These are phyloP conservation scores for Beauveria rudraprayagi DNA, from an alignment of 2,329 filamentous ascomycete species.

Conservation along the genomic window DNA sequence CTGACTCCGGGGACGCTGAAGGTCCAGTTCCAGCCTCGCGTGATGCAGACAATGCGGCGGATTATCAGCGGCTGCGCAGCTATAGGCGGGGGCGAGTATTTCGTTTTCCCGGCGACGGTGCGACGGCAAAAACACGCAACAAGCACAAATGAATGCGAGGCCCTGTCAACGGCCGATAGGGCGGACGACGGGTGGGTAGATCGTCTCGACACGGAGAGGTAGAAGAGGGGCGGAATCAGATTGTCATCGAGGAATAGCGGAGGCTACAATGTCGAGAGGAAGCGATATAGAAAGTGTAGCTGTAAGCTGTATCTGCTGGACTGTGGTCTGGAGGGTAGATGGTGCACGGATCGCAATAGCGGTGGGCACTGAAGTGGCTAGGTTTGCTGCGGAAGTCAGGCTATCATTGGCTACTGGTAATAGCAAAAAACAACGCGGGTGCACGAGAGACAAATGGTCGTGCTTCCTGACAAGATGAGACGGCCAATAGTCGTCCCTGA, in stretches of 20 bases:
- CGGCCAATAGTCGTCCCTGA: not conserved
- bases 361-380: conserved; percentile 2
- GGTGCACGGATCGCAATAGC: conserved; percentile 12
- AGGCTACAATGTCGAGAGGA: not conserved
- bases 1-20: conserved; percentile 28
- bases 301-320: not conserved
- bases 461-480: not conserved
- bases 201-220: not conserved
- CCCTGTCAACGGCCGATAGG: not conserved
- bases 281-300: not conserved
- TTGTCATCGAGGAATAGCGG: not conserved
- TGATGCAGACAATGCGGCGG: conserved; percentile 31
- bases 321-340: not conserved
- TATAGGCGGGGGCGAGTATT: not conserved
- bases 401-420: not conserved
- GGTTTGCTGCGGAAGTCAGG: not conserved
- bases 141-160: not conserved
- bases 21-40: conserved; percentile 26
- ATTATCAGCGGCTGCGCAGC: conserved; percentile 14
- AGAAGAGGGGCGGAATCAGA: not conserved
- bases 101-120: not conserved
- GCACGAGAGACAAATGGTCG: not conserved
- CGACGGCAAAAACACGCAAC: not conserved
- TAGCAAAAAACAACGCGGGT: not conserved
- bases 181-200: not conserved